Percentiles rank a stretch among this genome's conserved stretches.
These are phyloP conservation scores for Rhodotorula toruloides DNA, from an alignment of 768 basidiomycete species.

Conservation along the genomic window DNA sequence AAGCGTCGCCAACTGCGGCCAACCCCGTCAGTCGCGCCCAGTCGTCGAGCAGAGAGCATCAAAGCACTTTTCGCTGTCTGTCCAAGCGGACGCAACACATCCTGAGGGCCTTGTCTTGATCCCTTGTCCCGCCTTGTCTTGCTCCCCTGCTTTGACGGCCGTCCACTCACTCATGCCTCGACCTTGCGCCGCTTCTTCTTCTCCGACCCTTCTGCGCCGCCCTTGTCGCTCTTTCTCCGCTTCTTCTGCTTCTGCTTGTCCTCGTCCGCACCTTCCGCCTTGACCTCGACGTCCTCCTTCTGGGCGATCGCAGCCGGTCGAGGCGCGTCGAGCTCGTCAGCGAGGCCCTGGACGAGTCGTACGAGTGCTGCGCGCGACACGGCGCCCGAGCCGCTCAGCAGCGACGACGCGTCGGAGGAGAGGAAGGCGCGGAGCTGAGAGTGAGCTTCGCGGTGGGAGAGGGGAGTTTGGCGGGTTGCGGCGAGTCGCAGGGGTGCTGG, in stretches of 20 bases:
- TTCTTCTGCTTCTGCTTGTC: slow-evolving; percentile 10
- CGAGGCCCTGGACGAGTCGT: slow-evolving; percentile 20
- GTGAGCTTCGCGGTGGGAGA: not conserved
- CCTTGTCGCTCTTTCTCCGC: slow-evolving; percentile 17
- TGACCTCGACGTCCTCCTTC: not conserved
- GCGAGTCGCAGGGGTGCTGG: slow-evolving; percentile 20
- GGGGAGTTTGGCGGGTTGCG: not conserved
- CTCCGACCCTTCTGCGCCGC: not conserved
- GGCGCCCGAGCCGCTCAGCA: slow-evolving; percentile 21
- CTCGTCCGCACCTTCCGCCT: not conserved
- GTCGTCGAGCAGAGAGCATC: too few relatives aligned
- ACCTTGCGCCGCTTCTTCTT: slow-evolving; percentile 23
- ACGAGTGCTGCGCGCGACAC: slow-evolving; percentile 15
- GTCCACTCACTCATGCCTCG: slow-evolving; percentile 4
- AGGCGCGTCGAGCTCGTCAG: not conserved
- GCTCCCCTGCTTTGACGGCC: too few relatives aligned
- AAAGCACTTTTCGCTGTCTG: too few relatives aligned
- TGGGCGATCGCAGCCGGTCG: too few relatives aligned
- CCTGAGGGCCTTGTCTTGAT: too few relatives aligned
- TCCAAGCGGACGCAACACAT: too few relatives aligned
- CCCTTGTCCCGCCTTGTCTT: too few relatives aligned
- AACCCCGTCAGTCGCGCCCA: too few relatives aligned
- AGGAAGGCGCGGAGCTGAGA: slow-evolving; percentile 10
- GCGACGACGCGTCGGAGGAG: not conserved
- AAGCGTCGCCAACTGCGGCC: too few relatives aligned